Evolutionary conservation across 1,139 yeast species (phyloP).

Genomic region (Blastobotrys proliferans): DNA sequence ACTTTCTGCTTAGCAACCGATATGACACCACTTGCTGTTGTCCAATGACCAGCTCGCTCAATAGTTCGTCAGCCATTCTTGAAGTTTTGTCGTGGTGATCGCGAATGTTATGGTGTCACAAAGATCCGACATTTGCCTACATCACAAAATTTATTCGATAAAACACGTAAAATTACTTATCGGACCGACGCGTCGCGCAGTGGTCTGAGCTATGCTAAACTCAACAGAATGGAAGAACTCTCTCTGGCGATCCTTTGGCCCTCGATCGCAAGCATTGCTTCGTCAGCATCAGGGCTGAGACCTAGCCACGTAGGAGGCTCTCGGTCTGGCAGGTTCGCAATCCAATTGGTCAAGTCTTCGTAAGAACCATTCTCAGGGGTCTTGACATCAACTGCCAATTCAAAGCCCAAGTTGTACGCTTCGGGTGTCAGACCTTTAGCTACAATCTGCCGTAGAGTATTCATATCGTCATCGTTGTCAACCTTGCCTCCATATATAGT

Average conservation of each 20-base stretch:
- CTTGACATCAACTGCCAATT: constrained; percentile 32
- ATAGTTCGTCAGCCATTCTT: constrained; percentile 3
- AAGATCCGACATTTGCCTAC: too few species aligned
- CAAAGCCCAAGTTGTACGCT: constrained; percentile 38
- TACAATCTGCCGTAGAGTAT: constrained; percentile 32
- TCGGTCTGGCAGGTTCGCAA: constrained; percentile 49
- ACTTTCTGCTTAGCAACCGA: constrained; percentile 28
- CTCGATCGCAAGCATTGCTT: constrained; percentile 27
- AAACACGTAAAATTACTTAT: too few species aligned
- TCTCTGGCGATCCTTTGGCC: constrained; percentile 18
- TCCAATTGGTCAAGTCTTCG: constrained; percentile 49
- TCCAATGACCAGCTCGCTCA: constrained; percentile 22
- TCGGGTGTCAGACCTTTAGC: constrained; percentile 33
- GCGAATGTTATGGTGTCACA: too few species aligned
- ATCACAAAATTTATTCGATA: too few species aligned
- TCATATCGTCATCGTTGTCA: constrained; percentile 45
- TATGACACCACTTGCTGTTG: constrained; percentile 25
- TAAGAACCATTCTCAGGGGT: constrained; percentile 49
- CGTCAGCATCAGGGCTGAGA: constrained; percentile 45
- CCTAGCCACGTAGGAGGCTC: constrained; percentile 66
- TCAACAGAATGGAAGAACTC: not conserved
- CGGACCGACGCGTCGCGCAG: too few species aligned
- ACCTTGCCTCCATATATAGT: constrained; percentile 76
- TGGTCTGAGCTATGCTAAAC: too few species aligned
- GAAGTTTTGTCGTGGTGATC: not conserved